A percentile compares a stretch with the other conserved stretches of the same genome.
phyloP scores from a whole-genome alignment of 345 rosid genomes.

The Hibiscus mutabilis region DNA sequence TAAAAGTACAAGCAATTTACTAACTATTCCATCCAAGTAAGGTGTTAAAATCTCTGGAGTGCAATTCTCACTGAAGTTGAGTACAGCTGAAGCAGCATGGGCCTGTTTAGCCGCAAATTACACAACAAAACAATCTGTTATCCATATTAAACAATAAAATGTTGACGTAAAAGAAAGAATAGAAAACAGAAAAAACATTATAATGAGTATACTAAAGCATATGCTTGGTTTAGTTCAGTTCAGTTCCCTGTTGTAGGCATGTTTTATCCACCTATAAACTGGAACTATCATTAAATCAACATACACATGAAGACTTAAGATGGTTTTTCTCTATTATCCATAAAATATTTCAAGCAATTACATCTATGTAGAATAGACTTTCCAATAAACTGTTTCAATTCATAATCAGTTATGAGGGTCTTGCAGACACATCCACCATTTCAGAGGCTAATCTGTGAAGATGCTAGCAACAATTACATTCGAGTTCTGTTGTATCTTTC shows the following conservation, averaged over 20 bases:
- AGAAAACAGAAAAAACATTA: not conserved
- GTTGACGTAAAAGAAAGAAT: not conserved
- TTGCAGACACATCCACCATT: not conserved
- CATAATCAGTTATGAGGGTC: not conserved
- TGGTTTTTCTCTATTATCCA: not conserved
- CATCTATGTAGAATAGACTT: not conserved
- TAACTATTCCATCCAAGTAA: constrained; percentile 83
- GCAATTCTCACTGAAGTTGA: constrained; percentile 97
- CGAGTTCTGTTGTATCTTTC: not conserved
- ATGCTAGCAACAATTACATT: not conserved
- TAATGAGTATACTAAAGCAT: not conserved
- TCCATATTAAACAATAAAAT: not conserved
- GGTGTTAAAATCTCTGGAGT: constrained; percentile 88
- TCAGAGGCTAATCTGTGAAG: not conserved
- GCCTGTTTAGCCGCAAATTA: constrained; percentile 54
- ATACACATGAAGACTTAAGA: not conserved
- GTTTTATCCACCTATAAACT: not conserved
- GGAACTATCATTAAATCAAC: not conserved
- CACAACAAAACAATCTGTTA: not conserved
- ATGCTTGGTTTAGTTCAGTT: not conserved
- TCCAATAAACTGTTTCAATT: not conserved
- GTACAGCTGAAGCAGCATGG: constrained; percentile 99
- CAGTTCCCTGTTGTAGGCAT: not conserved
- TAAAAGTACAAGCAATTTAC: constrained; percentile 87
- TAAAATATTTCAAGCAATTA: not conserved